Conservation (phyloP, 1,284 basidiomycete species). For the Sanghuangporus weigelae region DNA sequence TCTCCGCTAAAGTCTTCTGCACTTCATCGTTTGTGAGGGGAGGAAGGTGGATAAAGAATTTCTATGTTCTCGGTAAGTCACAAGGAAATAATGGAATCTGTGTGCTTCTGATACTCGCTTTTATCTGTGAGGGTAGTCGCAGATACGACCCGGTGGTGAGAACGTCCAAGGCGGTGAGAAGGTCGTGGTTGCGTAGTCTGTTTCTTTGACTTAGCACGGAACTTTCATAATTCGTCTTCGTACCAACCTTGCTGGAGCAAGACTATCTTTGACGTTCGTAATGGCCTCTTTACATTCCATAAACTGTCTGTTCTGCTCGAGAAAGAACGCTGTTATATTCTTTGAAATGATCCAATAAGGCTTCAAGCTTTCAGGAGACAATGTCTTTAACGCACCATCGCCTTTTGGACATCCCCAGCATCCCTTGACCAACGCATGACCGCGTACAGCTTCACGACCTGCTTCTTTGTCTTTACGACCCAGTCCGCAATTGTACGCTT, state of each 20-base stretch:
- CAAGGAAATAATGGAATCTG: constrained; percentile 9
- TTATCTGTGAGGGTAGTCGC: constrained; percentile 72
- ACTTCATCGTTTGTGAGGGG: constrained; percentile 66
- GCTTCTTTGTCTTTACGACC: constrained; percentile 83
- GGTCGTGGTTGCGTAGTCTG: constrained; percentile 83
- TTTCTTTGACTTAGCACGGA: background rate
- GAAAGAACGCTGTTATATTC: constrained; percentile 81
- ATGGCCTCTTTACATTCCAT: constrained; percentile 64
- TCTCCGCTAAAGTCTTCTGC: constrained; percentile 56
- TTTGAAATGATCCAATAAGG: constrained; percentile 24
- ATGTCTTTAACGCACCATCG: constrained; percentile 54
- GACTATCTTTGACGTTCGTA: constrained; percentile 56
- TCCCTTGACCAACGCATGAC: constrained; percentile 80
- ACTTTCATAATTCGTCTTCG: background rate
- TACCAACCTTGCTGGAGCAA: constrained; percentile 61
- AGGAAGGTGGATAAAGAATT: constrained; percentile 60
- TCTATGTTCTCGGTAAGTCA: constrained; percentile 34
- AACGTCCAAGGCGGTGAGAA: constrained; percentile 85
- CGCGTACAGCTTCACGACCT: constrained; percentile 85
- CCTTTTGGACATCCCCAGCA: constrained; percentile 75
- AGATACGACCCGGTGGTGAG: constrained; percentile 79
- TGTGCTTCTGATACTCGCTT: constrained; percentile 39
- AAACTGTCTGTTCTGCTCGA: constrained; percentile 81
- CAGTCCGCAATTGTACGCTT: constrained; percentile 83
- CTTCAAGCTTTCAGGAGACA: background rate